These are phyloP conservation scores for Talaromyces ruber DNA, from an alignment of 495 filamentous ascomycete species.

Conservation along the genomic window DNA sequence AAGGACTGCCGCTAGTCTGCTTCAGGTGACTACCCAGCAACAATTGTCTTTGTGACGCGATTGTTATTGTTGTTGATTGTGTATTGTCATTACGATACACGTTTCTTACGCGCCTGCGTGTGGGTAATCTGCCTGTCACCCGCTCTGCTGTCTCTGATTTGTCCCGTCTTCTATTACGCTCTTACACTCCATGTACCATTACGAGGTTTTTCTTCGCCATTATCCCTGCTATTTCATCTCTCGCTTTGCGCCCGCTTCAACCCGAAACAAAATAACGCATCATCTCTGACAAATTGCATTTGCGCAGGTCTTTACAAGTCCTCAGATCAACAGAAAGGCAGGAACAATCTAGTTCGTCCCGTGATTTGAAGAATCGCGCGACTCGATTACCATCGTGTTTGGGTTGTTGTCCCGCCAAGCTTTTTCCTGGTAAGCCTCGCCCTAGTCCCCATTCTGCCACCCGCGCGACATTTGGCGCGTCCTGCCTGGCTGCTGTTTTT, in stretches of 20 bases:
- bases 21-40: background rate
- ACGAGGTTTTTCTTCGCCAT: background rate
- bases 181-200: background rate
- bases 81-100: background rate
- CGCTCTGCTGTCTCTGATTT: background rate
- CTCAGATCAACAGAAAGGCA: background rate
- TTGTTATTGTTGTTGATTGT: background rate
- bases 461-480: conserved; percentile 1
- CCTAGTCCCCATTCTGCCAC: conserved; percentile 1
- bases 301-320: background rate
- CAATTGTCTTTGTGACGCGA: background rate
- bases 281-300: background rate
- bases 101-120: background rate
- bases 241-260: background rate
- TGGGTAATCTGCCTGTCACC: background rate
- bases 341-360: background rate
- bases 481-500: background rate
- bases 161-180: background rate
- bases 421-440: conserved; percentile 1
- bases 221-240: background rate
- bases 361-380: background rate
- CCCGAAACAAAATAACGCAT: background rate
- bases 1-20: background rate
- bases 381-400: background rate
- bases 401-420: conserved; percentile 1